These are phyloP conservation scores for Penicillium sp. DNA, from an alignment of 2,329 filamentous ascomycete genomes.

Conservation along the genomic window DNA sequence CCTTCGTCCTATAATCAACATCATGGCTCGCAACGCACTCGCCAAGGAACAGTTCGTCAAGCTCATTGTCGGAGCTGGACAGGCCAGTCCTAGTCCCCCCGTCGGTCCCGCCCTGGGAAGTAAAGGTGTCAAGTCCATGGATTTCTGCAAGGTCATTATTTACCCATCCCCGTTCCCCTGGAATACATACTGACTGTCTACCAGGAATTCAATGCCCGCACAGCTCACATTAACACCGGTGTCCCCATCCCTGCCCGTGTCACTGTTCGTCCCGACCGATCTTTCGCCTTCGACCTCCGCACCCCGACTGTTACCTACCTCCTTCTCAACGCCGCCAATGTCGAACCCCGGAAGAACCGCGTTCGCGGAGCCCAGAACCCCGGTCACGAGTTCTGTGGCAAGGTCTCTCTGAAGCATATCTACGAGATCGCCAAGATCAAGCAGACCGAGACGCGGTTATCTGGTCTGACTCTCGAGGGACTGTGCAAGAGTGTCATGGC, in stretches of 20 bases:
- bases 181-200: conserved; percentile 3
- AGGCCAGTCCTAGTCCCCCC: conserved; percentile 91
- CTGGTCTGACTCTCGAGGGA: conserved; percentile 69
- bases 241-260: conserved; percentile 90
- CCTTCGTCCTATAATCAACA: conserved; percentile 11
- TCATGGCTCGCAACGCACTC: conserved; percentile 56
- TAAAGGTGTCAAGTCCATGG: conserved; percentile 99
- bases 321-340: conserved; percentile 78
- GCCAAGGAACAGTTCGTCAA: conserved; percentile 80
- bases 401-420: conserved; percentile 88
- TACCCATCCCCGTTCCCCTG: not conserved
- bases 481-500: conserved; percentile 73
- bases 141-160: conserved; percentile 87
- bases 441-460: conserved; percentile 72
- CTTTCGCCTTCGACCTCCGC: conserved; percentile 89
- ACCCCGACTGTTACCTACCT: conserved; percentile 94
- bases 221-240: conserved; percentile 77
- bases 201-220: conserved; percentile 96
- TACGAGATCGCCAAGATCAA: conserved; percentile 99
- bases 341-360: conserved; percentile 71
- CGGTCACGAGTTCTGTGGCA: conserved; percentile 76
- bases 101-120: conserved; percentile 94
- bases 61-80: conserved; percentile 93
- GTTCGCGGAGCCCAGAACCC: conserved; percentile 74
- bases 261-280: conserved; percentile 87